These are phyloP conservation scores for Perkinsus chesapeaki DNA, from an alignment of 169 alveolate genomes.

Conservation along the genomic window DNA sequence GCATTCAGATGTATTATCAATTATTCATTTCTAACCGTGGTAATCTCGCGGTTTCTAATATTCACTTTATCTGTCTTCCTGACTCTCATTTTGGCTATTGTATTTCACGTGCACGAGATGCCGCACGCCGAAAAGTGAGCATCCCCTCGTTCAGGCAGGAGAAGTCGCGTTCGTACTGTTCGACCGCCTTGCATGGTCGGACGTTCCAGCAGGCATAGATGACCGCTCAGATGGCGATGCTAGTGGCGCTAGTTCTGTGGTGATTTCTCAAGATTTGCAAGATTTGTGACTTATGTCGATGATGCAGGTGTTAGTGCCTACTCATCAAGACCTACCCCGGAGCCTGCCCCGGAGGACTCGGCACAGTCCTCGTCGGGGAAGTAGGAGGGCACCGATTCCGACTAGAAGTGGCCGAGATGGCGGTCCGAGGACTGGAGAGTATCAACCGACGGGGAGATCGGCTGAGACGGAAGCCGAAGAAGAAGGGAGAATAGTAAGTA, in stretches of 20 bases:
- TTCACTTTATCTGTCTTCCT: no score
- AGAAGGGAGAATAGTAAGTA: no score
- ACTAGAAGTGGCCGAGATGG: no score
- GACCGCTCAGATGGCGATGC: not conserved
- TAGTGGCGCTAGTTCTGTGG: not conserved
- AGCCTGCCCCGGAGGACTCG: not conserved
- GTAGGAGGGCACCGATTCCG: not conserved
- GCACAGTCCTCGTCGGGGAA: not conserved
- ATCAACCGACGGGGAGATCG: no score
- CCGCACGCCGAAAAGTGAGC: not conserved
- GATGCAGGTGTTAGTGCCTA: not conserved
- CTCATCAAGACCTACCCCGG: not conserved
- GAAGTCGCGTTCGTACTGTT: not conserved
- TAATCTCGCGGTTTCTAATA: no score
- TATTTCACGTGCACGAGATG: no score
- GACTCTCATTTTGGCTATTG: no score
- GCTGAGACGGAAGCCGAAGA: no score
- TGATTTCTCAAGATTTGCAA: not conserved
- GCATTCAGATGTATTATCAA: no score
- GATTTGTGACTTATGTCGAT: not conserved
- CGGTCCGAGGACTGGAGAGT: no score
- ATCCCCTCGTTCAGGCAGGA: not conserved
- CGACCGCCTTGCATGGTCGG: not conserved
- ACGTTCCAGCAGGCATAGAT: not conserved
- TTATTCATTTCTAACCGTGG: no score